phyloP scores from a whole-genome alignment of 805 yeast genomes.

The Candida chauliodis region DNA sequence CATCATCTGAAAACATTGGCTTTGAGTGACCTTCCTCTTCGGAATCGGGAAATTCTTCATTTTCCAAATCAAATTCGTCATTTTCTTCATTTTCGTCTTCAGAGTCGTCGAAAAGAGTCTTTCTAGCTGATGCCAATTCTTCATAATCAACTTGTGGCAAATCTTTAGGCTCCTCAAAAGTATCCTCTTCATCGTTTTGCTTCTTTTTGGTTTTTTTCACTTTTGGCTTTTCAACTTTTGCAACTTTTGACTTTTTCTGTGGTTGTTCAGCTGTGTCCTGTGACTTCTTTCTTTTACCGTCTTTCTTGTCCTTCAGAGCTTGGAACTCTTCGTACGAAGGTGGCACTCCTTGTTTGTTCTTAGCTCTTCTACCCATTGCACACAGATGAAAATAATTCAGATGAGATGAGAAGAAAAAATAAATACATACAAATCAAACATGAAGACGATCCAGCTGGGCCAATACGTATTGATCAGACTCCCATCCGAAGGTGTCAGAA shows the following conservation, averaged over 20 bases:
- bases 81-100: conserved; percentile 50
- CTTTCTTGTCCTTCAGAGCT: conserved; percentile 39
- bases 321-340: conserved; percentile 84
- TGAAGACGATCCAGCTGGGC: conserved; percentile 37
- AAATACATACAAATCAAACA: background rate
- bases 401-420: conserved; percentile 8
- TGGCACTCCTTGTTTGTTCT: conserved; percentile 90
- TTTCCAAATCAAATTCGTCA: conserved; percentile 39
- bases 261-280: conserved; percentile 8
- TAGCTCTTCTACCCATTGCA: conserved; percentile 89
- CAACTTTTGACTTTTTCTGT: conserved; percentile 9
- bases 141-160: conserved; percentile 62
- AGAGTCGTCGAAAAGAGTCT: conserved; percentile 72
- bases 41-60: conserved; percentile 40
- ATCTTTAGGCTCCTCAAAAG: conserved; percentile 28
- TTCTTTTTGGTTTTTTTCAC: conserved; percentile 19
- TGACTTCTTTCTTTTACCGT: conserved; percentile 28
- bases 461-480: conserved; percentile 64
- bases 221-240: conserved; percentile 6
- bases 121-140: conserved; percentile 65
- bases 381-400: conserved; percentile 2
- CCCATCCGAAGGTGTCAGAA: conserved; percentile 77
- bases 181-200: conserved; percentile 23
- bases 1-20: conserved; percentile 83
- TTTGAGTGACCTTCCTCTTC: conserved; percentile 58